A percentile compares a stretch with the other conserved stretches of the same genome.
phyloP scores from a whole-genome alignment of 2,329 filamentous ascomycete species.

The Fusarium metavorans region DNA sequence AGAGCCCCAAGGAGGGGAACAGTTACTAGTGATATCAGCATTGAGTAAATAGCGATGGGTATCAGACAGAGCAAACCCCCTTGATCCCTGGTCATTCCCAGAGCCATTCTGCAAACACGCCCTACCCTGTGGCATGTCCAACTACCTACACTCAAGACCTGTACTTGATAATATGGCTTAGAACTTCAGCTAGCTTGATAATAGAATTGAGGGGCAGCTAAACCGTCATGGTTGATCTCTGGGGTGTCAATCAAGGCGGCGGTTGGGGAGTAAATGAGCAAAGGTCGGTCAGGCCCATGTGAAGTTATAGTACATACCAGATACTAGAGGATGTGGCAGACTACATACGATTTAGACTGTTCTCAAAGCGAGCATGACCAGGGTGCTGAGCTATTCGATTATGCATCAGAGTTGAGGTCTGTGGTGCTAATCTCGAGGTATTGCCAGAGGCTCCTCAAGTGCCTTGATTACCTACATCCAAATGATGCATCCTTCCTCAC shows the following conservation, averaged over 20 bases:
- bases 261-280: neutral
- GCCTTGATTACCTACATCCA: neutral
- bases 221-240: neutral
- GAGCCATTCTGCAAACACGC: neutral
- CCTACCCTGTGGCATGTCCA: neutral
- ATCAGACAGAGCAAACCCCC: neutral
- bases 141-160: neutral
- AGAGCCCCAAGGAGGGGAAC: accelerated
- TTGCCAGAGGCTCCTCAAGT: neutral
- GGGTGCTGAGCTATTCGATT: neutral
- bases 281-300: neutral
- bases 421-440: neutral
- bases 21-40: neutral
- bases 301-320: neutral
- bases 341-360: neutral
- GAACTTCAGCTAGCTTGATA: neutral
- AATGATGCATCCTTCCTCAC: neutral
- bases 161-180: neutral
- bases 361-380: neutral
- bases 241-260: neutral
- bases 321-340: neutral
- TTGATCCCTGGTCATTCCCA: neutral
- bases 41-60: neutral
- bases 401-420: neutral
- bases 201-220: neutral